Base-by-base conservation (phyloP, 2,329 filamentous ascomycete species). In the Talaromyces albobiverticillius region DNA sequence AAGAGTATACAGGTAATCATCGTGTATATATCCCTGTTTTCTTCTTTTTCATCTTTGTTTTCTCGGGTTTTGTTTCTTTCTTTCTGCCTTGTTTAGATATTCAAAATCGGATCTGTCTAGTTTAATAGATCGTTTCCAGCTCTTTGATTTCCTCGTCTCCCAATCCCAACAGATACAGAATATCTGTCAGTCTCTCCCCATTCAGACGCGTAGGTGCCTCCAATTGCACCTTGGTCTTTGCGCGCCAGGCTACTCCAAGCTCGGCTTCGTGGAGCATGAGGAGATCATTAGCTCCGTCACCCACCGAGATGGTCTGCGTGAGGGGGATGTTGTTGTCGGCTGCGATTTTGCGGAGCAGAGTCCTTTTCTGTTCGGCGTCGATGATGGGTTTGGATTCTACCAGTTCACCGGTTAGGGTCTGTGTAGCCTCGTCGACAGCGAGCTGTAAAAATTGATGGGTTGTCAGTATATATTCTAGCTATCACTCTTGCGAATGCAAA, bases 201-300 rank as follows among this genome's bases (percentile, higher is more conserved):
- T 86, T 86, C 58, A 86, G 62, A 50, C 81, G 75, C 18, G 79
- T 77, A 1, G 84, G 83, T 11, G 84, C 84, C 60, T 81, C 77
- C 58, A 79, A 71, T 67, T 86, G 84, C 41, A 87, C 84, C 65
- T 80, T 84, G 46, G 77, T 78, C 73, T 87, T 87, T 26, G 84
- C 84, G 58, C 82, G 80, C 72, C 83, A 85, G 7, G 84, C 84
- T 7, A 86, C 77, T 9, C 84, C 84, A 41, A 86, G 64, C 6
- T 82, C 83, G 5, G 84, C 83, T 6, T 79, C 77, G 46, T 79
- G 75, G 69, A 87, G 82, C 84, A 87, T 87, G 14, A 79, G 78
- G 23, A 87, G 71, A 62, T 87, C 84, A 60, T 87, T 87, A 22
- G 82, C 83, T 31, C 84, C 84, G 61, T 87, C 84, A 9, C 84